phyloP scores from a whole-genome alignment of 2,329 filamentous ascomycete species.

The Dendrostoma leiphaemia region DNA sequence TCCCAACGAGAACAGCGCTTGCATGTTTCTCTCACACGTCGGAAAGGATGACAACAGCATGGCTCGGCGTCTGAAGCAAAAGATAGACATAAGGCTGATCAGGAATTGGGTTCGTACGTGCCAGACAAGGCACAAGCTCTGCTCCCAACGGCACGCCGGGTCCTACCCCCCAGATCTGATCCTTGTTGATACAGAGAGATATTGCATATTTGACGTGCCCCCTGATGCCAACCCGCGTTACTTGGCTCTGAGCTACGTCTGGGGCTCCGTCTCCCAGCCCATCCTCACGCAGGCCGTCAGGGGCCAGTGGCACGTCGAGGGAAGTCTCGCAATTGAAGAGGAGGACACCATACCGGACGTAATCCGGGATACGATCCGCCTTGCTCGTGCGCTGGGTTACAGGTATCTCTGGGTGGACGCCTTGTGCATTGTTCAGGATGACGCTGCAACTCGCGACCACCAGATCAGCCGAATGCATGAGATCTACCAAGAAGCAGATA shows the following conservation, averaged over 20 bases:
- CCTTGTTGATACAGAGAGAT: no score
- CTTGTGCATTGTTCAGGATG: conserved; percentile 23
- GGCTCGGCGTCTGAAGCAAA: no score
- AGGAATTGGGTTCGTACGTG: no score
- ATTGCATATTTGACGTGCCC: no score
- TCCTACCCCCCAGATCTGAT: no score
- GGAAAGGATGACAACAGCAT: no score
- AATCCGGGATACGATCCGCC: conserved; percentile 16
- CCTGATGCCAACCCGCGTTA: no score
- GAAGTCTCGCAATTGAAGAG: background rate
- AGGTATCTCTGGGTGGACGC: conserved; percentile 22
- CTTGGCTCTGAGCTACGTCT: conserved; percentile 19
- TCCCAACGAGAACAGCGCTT: no score
- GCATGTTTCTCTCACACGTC: no score
- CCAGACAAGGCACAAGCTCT: no score
- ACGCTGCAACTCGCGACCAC: conserved; percentile 3
- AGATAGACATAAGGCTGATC: no score
- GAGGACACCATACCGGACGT: background rate
- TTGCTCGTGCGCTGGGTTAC: conserved; percentile 10
- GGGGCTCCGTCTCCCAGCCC: conserved; percentile 24
- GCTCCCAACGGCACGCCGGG: no score
- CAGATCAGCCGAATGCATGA: conserved; percentile 5
- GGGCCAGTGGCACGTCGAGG: background rate
- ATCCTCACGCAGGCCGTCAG: background rate
- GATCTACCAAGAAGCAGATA: background rate